Evolutionary conservation across 257 asterid genomes (phyloP).

Genomic region (Salvia miltiorrhiza): DNA sequence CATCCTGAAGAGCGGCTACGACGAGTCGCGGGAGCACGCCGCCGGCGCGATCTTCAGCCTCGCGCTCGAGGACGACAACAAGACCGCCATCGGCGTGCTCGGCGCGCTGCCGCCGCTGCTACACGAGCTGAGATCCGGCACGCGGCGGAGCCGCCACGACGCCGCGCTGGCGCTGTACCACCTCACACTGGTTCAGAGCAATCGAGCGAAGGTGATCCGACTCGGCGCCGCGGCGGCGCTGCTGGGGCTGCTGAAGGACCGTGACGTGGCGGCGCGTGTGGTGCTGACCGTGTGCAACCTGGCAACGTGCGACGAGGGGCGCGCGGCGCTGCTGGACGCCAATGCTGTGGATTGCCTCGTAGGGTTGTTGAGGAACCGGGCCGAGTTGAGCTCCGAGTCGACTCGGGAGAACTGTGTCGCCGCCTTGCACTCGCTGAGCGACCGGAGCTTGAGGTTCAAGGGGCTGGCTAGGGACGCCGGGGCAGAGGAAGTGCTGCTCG

Average conservation of each 20-base stretch:
- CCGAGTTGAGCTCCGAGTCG: conserved; percentile 48
- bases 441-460: conserved; percentile 69
- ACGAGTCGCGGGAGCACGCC: conserved; percentile 84
- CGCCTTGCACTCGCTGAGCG: conserved; percentile 66
- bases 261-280: conserved; percentile 56
- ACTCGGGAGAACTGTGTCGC: conserved; percentile 72
- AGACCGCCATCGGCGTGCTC: conserved; percentile 77
- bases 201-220: conserved; percentile 49
- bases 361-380: conserved; percentile 42
- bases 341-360: conserved; percentile 60
- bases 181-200: conserved; percentile 64
- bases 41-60: conserved; percentile 90
- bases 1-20: conserved; percentile 61
- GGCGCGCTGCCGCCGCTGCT: conserved; percentile 83
- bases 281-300: conserved; percentile 75
- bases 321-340: conserved; percentile 66
- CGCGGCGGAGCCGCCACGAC: conserved; percentile 74
- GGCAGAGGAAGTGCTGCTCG: conserved; percentile 54
- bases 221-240: conserved; percentile 55
- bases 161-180: conserved; percentile 83
- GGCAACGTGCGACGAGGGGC: conserved; percentile 68
- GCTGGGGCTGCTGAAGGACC: conserved; percentile 53
- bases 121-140: conserved; percentile 71
- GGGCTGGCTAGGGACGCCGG: conserved; percentile 64
- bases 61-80: conserved; percentile 69